Base-by-base conservation (phyloP, 2,329 filamentous ascomycete species). In the Akanthomyces muscarius region DNA sequence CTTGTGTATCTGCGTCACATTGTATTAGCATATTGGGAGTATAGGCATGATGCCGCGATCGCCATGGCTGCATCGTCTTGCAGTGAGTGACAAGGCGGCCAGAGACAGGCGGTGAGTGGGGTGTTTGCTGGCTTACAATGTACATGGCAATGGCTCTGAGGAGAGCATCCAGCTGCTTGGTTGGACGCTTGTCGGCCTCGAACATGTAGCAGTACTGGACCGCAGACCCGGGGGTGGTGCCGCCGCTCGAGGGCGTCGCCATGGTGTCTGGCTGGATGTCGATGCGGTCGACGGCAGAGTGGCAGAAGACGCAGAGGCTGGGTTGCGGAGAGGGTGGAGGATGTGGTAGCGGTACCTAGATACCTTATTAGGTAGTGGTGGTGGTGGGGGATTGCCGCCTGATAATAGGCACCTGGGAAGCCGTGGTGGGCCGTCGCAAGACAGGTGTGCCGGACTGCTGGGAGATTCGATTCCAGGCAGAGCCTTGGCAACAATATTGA, bases 141-240 rank as follows among this genome's bases (percentile, higher is more conserved):
- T 90, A 78, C 63, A 83, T 81, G 51, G 85, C 88, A 68, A 93
- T 86, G 38, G 88, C 86, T 68, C 86, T 77, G 66, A 92, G 80
- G 38, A 93, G 78, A 61, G 87, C 86, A 73, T 89, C 83, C 33
- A 93, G 81, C 51, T 88, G 73, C 59, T 83, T 83, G 4, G 88
- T 88, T 5, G 89, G 86, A 54, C 83, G 84, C 74, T 91, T 91
- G 73, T 90, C 81, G 42, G 78, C 75, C 67, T 86, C 83, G 70
- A 90, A 90, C 70, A 93, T 80, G 72, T 89, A 87, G 55, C 85
- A 84, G 76, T 90, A 91, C 62, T 75, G 70, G 63, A 76, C 69
- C 30, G 53, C 48, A 42, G 63, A 58, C 30, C 59, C 63, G 8
- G 63, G 63, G 33, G 58, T 62, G 21, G 58, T 47, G 33, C 59